Evolutionary conservation across 2,329 filamentous ascomycete genomes (phyloP).

Genomic region (Dactylellina leptospora): DNA sequence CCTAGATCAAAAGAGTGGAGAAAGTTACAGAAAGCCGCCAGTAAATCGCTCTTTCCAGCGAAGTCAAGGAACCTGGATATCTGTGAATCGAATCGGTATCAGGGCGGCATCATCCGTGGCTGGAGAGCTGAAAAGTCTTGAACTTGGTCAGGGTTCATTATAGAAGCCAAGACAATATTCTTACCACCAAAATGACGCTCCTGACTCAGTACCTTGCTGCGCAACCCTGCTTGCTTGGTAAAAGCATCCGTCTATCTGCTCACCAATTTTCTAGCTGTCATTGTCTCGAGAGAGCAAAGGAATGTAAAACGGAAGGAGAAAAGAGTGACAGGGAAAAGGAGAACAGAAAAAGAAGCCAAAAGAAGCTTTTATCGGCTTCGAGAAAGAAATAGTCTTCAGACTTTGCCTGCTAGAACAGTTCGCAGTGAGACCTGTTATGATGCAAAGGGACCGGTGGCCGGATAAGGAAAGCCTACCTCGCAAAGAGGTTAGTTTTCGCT

Average conservation of each 20-base stretch:
- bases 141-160: background rate
- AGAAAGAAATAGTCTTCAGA: constrained; percentile 31
- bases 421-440: constrained; percentile 7
- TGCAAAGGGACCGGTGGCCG: constrained; percentile 37
- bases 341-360: constrained; percentile 19
- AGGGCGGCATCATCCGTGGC: background rate
- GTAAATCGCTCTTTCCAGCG: too few species aligned
- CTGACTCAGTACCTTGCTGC: background rate
- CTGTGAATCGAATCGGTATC: background rate
- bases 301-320: background rate
- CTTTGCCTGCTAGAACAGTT: background rate
- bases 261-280: background rate
- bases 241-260: background rate
- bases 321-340: background rate
- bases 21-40: too few species aligned
- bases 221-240: too few species aligned
- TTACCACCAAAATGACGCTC: background rate
- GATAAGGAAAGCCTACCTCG: constrained; percentile 38
- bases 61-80: background rate
- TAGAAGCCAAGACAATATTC: background rate
- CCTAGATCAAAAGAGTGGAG: too few species aligned
- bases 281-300: background rate
- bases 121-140: background rate
- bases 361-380: constrained; percentile 25
- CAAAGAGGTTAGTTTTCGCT: constrained; percentile 38